These are phyloP conservation scores for Rhodosporidiobolus odoratus DNA, from an alignment of 768 basidiomycete species.

Conservation along the genomic window DNA sequence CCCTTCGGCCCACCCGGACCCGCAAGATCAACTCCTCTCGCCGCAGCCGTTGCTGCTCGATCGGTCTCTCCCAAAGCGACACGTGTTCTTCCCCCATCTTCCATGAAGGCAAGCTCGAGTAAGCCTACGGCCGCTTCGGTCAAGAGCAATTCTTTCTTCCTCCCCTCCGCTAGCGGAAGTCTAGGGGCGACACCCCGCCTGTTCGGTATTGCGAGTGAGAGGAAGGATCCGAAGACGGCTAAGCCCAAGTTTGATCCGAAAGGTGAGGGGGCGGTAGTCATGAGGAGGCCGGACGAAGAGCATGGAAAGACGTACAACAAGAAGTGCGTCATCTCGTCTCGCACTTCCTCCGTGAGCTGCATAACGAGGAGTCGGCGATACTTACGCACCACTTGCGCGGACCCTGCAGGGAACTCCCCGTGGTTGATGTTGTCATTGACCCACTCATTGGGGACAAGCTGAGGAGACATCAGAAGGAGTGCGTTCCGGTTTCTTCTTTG, in stretches of 20 bases:
- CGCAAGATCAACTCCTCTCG: neutral
- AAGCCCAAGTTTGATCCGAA: slow-evolving; percentile 60
- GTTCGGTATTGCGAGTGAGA: no score
- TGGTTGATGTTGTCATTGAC: slow-evolving; percentile 77
- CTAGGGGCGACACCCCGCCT: no score
- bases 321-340: slow-evolving; percentile 52
- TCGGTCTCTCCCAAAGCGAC: neutral
- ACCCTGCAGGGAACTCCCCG: slow-evolving; percentile 54
- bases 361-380: neutral
- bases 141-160: neutral
- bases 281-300: slow-evolving; percentile 68
- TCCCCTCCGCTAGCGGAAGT: slow-evolving; percentile 18
- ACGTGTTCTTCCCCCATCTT: neutral
- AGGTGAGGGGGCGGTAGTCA: slow-evolving; percentile 70
- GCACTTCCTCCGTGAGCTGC: neutral
- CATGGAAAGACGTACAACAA: slow-evolving; percentile 66
- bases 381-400: neutral
- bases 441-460: slow-evolving; percentile 71
- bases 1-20: neutral
- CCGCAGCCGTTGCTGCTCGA: neutral
- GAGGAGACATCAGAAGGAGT: slow-evolving; percentile 85
- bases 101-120: neutral
- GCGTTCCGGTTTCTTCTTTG: no score
- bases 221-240: slow-evolving; percentile 37
- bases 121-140: neutral